Conservation (phyloP, 1,284 basidiomycete genomes). For the Cutaneotrichosporon cavernicola region DNA sequence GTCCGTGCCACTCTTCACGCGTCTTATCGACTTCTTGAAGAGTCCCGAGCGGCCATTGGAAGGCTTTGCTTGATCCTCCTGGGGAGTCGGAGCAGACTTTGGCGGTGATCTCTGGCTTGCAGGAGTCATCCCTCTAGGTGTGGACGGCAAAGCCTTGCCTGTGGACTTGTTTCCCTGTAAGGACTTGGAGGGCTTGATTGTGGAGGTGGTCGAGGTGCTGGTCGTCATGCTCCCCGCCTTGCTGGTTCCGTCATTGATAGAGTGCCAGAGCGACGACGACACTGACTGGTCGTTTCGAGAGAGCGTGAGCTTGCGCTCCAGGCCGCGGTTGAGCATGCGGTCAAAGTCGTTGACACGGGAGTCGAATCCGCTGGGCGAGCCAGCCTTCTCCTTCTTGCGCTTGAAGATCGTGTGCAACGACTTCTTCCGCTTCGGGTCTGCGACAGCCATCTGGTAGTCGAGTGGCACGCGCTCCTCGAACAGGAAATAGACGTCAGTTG, state of each 20-base stretch:
- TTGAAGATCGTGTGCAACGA: slow-evolving; percentile 50
- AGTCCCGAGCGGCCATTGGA: slow-evolving; percentile 14
- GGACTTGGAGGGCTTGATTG: slow-evolving; percentile 3
- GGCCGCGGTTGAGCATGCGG: slow-evolving; percentile 58
- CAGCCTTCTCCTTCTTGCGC: slow-evolving; percentile 46
- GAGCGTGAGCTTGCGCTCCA: slow-evolving; percentile 35
- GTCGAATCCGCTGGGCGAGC: slow-evolving; percentile 63
- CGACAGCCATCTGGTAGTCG: slow-evolving; percentile 76
- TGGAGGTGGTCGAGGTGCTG: slow-evolving; percentile 7
- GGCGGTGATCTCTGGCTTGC: slow-evolving; percentile 31
- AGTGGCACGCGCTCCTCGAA: slow-evolving; percentile 85
- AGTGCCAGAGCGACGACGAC: slow-evolving; percentile 35
- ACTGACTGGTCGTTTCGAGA: slow-evolving; percentile 24
- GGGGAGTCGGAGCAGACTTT: slow-evolving; percentile 1
- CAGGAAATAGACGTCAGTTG: slow-evolving; percentile 64
- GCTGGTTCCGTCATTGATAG: slow-evolving; percentile 20
- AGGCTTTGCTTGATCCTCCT: neutral
- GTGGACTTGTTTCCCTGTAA: neutral
- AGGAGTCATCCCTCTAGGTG: slow-evolving; percentile 55
- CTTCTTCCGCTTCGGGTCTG: slow-evolving; percentile 54
- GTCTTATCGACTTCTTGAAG: slow-evolving; percentile 36
- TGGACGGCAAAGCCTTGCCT: slow-evolving; percentile 7
- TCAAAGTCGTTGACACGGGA: slow-evolving; percentile 65
- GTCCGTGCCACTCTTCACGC: slow-evolving; percentile 34
- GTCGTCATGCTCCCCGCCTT: slow-evolving; percentile 13